A percentile compares a stretch with the other conserved stretches of the same genome.
These are phyloP conservation scores for Phallus indusiatus DNA, from an alignment of 768 basidiomycete genomes.

Conservation along the genomic window DNA sequence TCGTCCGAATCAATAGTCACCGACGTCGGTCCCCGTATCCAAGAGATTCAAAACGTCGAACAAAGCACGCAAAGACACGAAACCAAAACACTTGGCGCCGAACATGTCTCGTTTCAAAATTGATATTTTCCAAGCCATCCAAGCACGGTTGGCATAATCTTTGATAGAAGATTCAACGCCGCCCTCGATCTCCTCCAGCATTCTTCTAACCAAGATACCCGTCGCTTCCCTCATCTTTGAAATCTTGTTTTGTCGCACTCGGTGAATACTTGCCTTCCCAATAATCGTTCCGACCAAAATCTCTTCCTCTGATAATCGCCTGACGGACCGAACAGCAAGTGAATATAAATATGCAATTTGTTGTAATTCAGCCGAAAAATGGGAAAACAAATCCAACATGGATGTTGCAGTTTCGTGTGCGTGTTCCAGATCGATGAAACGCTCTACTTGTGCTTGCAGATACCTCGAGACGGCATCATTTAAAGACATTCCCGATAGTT, in stretches of 20 bases:
- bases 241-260: slow-evolving; percentile 44
- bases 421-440: slow-evolving; percentile 15
- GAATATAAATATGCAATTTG: slow-evolving; percentile 39
- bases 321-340: slow-evolving; percentile 30
- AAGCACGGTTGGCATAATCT: slow-evolving; percentile 37
- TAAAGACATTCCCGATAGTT: neutral
- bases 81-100: slow-evolving; percentile 54
- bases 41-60: slow-evolving; percentile 34
- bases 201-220: slow-evolving; percentile 37
- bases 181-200: slow-evolving; percentile 40
- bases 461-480: neutral
- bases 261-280: slow-evolving; percentile 50
- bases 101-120: slow-evolving; percentile 25
- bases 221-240: slow-evolving; percentile 45
- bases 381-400: slow-evolving; percentile 16
- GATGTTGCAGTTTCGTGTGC: slow-evolving; percentile 6
- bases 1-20: too few species aligned
- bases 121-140: slow-evolving; percentile 47
- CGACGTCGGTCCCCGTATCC: neutral
- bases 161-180: slow-evolving; percentile 32
- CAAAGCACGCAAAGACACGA: slow-evolving; percentile 46
- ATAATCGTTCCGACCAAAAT: slow-evolving; percentile 56
- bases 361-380: slow-evolving; percentile 39
- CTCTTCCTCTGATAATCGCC: slow-evolving; percentile 51
- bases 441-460: neutral